A percentile compares a stretch with the other conserved stretches of the same genome.
phyloP scores from a whole-genome alignment of 257 asterid genomes.

The Nicotiana tabacum region DNA sequence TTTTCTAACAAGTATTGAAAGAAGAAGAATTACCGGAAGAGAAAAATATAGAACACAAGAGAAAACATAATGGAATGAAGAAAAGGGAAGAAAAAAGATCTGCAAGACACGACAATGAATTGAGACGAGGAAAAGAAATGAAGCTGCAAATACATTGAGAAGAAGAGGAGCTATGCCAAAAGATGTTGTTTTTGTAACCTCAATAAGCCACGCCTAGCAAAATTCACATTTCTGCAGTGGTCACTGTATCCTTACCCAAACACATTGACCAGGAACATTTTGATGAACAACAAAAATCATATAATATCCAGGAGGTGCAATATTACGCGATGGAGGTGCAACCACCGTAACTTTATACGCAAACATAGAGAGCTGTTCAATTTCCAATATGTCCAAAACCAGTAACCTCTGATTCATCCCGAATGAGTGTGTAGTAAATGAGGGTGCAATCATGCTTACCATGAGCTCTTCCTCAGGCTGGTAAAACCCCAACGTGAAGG shows the following conservation, averaged over 20 bases:
- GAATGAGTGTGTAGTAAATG: slow-evolving; percentile 77
- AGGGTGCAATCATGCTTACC: slow-evolving; percentile 57
- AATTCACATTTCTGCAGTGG: background rate
- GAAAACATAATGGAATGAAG: too few species aligned
- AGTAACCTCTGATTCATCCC: slow-evolving; percentile 75
- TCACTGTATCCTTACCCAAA: slow-evolving; percentile 52
- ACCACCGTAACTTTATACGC: slow-evolving; percentile 28
- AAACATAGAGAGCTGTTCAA: slow-evolving; percentile 28
- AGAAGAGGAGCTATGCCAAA: background rate
- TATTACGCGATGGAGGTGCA: slow-evolving; percentile 47
- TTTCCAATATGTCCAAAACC: slow-evolving; percentile 27
- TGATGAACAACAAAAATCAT: slow-evolving; percentile 72
- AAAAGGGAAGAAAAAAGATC: too few species aligned
- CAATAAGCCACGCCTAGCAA: background rate
- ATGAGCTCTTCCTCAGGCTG: slow-evolving; percentile 24
- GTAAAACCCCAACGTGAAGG: slow-evolving; percentile 22
- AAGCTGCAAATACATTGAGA: too few species aligned
- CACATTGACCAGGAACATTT: slow-evolving; percentile 50
- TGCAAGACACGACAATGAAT: too few species aligned
- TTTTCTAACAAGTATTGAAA: too few species aligned
- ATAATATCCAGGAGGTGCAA: slow-evolving; percentile 85
- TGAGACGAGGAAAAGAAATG: too few species aligned
- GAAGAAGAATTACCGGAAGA: too few species aligned
- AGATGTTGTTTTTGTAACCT: background rate
- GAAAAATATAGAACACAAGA: too few species aligned